Base-by-base conservation (phyloP, 208 protist genomes). In the Crithidia fasciculata region DNA sequence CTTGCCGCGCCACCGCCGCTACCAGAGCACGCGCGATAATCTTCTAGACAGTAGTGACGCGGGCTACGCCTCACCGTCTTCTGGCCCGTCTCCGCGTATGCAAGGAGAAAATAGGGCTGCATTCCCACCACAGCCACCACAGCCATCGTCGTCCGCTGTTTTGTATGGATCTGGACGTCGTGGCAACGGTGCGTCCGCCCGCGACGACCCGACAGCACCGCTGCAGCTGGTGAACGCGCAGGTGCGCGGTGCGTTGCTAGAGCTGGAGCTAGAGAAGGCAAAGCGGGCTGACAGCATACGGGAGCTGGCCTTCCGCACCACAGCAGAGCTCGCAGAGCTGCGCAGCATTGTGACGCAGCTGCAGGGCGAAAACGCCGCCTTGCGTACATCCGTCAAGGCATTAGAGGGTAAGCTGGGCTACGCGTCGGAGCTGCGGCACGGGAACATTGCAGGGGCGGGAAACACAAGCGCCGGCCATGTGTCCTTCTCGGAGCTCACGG, bases 181-280 rank as follows among this genome's bases (percentile, higher is more conserved):
- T 10, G 61, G 59, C 40, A 39, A 16, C 12, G 43, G 47, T 50
- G 9, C 18, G 18, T 39, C 66, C 3, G 53, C 13, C 44, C 55
- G 53, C 41, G 54, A 39, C 44, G 54, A 62, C 55, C 54, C 66
- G 6, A 62, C 55, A 3, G 66, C 74, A n/a, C 60, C 74, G 16
- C 67, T 79, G 16, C 67, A 79, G 59, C 56, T 91, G 18, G 47
- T 88, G 10, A 69, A 88, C 45, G 84, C 82, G 0, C 79, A 90
- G 70, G 55, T 94, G 66, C 79, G 85, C 16, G 89, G 84, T 16
- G 80, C 81, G 18, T 28, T 85, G 39, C 70, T 84, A 39, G 88
- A 94, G 68, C 64, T 96, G 36, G 87, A 93, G 74, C 82, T 92
- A 41, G 91, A 94, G 81, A 85, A 86, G 39, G 73, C 71, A 8